These are phyloP conservation scores for Aphanomyces stellatus DNA, from an alignment of 352 stramenopile genomes.

Conservation along the genomic window DNA sequence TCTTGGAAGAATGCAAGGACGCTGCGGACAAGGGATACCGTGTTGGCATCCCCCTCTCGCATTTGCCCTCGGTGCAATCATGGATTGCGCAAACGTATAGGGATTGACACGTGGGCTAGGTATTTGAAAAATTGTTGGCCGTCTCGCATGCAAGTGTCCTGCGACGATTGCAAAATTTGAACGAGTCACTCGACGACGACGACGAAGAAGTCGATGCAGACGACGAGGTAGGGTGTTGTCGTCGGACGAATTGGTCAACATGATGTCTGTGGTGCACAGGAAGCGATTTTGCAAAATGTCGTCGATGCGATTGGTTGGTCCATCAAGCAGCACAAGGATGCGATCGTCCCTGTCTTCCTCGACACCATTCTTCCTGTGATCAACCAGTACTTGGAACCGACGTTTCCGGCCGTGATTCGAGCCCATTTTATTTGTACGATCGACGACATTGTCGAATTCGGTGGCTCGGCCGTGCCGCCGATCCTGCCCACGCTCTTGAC, in stretches of 20 bases:
- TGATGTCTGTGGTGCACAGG: too few species aligned
- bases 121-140: conserved; percentile 62
- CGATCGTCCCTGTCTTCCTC: conserved; percentile 72
- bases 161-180: conserved; percentile 40
- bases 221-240: conserved; percentile 22
- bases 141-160: conserved; percentile 56
- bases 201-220: conserved; percentile 79
- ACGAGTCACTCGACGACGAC: conserved; percentile 26
- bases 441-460: conserved; percentile 84
- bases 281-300: conserved; percentile 32
- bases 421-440: conserved; percentile 83
- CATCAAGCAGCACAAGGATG: conserved; percentile 71
- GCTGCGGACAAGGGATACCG: conserved; percentile 60
- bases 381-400: conserved; percentile 48
- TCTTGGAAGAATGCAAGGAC: conserved; percentile 75
- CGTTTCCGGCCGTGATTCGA: conserved; percentile 50
- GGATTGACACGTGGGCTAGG: neutral
- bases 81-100: neutral
- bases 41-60: conserved; percentile 54
- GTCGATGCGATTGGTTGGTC: conserved; percentile 79
- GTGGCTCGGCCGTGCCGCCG: conserved; percentile 51
- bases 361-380: conserved; percentile 56
- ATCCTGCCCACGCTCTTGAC: conserved; percentile 62
- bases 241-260: neutral
- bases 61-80: conserved; percentile 40